Percentiles rank a stretch among this genome's conserved stretches.
Evolutionary conservation across 305 asterid species (phyloP).

Genomic region (Fraxinus ornus): DNA sequence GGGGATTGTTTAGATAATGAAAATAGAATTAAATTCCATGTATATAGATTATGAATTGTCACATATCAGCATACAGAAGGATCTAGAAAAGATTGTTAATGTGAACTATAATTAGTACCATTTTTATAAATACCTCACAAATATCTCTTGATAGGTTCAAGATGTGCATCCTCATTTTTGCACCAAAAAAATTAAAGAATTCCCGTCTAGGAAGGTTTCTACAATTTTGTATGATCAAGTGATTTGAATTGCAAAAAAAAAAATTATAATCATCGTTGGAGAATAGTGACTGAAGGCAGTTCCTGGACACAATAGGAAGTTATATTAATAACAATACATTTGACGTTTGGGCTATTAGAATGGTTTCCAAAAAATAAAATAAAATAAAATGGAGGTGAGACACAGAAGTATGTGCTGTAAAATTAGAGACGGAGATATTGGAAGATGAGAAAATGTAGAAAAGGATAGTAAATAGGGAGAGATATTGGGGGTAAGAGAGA

Average conservation of each 20-base stretch:
- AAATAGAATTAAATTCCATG: background rate
- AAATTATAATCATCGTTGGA: background rate
- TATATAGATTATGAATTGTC: conserved; percentile 4
- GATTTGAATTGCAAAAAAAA: background rate
- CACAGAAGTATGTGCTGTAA: background rate
- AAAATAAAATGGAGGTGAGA: background rate
- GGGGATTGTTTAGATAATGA: background rate
- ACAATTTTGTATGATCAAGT: background rate
- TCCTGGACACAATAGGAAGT: background rate
- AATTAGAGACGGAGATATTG: background rate
- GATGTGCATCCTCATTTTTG: background rate
- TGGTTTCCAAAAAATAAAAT: background rate
- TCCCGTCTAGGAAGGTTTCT: background rate
- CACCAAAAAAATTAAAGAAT: background rate
- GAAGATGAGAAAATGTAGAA: background rate
- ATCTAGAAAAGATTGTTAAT: background rate
- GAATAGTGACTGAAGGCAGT: background rate
- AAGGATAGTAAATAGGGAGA: background rate
- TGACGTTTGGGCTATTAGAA: background rate
- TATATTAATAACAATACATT: background rate
- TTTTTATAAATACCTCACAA: background rate
- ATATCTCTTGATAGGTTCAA: background rate
- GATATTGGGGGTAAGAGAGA: background rate
- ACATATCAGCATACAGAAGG: background rate
- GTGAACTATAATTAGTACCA: background rate